phyloP scores from a whole-genome alignment of 192 early-diverging fungal species.

The Coemansia sp. region DNA sequence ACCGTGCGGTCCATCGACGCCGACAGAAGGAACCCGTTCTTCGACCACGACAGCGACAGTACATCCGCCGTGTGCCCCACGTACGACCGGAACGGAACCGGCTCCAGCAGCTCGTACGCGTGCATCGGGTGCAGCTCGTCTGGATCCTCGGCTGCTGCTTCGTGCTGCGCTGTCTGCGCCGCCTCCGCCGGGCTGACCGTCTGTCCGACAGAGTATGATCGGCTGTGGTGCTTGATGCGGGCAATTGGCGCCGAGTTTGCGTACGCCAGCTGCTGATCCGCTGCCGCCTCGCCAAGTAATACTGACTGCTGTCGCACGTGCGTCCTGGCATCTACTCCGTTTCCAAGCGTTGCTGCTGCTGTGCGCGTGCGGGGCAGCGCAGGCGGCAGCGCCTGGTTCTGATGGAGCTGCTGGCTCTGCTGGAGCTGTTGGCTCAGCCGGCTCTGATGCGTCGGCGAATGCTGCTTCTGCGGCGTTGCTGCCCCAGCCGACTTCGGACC shows the following conservation, averaged over 20 bases:
- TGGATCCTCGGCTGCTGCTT: too few species aligned
- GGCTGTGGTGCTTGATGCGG: constrained; percentile 23
- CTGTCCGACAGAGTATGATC: constrained; percentile 31
- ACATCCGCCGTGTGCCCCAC: constrained; percentile 73
- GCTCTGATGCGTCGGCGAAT: not conserved
- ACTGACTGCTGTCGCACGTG: constrained; percentile 16
- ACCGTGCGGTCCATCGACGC: constrained; percentile 84
- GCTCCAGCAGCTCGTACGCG: constrained; percentile 60
- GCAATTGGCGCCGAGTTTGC: constrained; percentile 45
- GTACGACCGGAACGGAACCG: constrained; percentile 71
- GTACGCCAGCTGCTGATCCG: constrained; percentile 23
- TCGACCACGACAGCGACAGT: constrained; percentile 69
- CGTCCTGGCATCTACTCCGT: not conserved
- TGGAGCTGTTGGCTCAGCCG: not conserved
- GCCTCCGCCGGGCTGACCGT: not conserved
- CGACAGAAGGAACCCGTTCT: constrained; percentile 77
- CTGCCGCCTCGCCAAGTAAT: constrained; percentile 1
- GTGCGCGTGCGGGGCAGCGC: not conserved
- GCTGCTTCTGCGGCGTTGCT: constrained; percentile 17
- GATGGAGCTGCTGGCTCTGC: not conserved
- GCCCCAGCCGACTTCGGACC: constrained; percentile 8
- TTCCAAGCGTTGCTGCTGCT: not conserved
- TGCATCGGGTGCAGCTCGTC: constrained; percentile 51
- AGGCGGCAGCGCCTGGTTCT: constrained; percentile 12
- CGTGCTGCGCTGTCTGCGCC: too few species aligned